Base-by-base conservation (phyloP, 1,284 basidiomycete species). In the Austropuccinia psidii region DNA sequence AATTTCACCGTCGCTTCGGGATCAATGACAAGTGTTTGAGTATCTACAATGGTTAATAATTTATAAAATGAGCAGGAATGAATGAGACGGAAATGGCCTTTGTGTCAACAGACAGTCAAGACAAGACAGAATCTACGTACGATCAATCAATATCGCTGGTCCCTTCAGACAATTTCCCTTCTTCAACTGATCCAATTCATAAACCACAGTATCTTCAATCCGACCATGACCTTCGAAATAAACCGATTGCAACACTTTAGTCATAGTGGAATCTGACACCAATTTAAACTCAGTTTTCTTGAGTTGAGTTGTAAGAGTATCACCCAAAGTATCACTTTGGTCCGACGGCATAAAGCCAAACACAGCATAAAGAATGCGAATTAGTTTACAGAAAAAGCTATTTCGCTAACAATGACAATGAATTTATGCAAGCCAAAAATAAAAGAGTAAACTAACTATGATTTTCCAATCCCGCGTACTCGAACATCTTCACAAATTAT, bases 401-500 rank as follows among this genome's bases (percentile, higher is more conserved):
- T 15, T 13, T 52, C 11, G 27, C 27, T 9, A 21, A 21, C 21
- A n/a, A 21, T 8, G 21, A n/a, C 49, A n/a, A 21, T 52, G 8
- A n/a, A 24, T 9, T 11, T 39, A 60, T 5, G 33, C 19, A 60
- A 24, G 54, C 21, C n/a, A 35, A 57, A 3, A 19, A 37, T 41
- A 19, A 43, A 43, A 24, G 17, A 24, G 39, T 3, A 2, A 45
- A 21, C 58, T 9, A n/a, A 73, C 70, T 7, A 64, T 50, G 72
- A 60, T 41, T 74, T 74, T 21, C 72, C 72, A 33, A 66, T 66
- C 35, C 62, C 72, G 11, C 72, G 52, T 0, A 74, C 72, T 35
- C 72, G 52, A n/a, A 74, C 31, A 54, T 74, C 72, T 37, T 74
- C 72, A 29, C 72, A 74, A 21, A 74, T 21, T 0, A 74, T 29